Evolutionary conservation across 495 filamentous ascomycete genomes (phyloP), one percentile per base, ranked within the genome.

Genomic region (Margaritispora aquatica): DNA sequence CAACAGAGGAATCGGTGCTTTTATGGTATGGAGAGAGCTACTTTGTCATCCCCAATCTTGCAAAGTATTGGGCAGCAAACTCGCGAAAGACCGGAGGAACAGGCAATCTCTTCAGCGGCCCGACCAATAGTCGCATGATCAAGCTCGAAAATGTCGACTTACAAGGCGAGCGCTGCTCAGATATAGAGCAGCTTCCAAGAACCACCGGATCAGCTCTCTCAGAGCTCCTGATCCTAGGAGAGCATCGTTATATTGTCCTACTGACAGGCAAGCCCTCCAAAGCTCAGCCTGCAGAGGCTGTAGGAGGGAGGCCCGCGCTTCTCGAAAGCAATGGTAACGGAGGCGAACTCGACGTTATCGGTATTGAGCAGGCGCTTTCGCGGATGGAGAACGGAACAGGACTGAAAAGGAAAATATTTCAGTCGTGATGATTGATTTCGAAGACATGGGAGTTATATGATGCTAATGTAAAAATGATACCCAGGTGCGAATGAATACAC

Each of bases 21-120:
- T 71, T 89, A n/a, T 88, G 85, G 72, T 79, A 88, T 46, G 85
- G 81, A n/a, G 77, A 81, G 13, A 78, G 80, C 22, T 78, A 72
- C 55, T 78, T 84, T 8, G 73, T 83, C 7, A 86, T 91, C 46
- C 81, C 88, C 2, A 83, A 81, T 27, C 71, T 91, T 26, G 68
- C 83, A 2, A 81, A 81, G 11, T 82, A 88, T 67, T 91, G 87
- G 87, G 74, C 78, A 24, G 75, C 79, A 1, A 75, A 80, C 46
- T 66, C 75, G n/a, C 80, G 83, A 9, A 84, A 80, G 55, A 77
- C 34, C 13, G 81, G 78, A 24, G 57, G 59, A 21, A 31, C 60
- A 50, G 75, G 82, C 8, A 89, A 80, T 57, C 71, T 80, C 10
- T 85, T 82, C 66, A 77, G 71, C 46, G 76, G 76, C 34, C 63